Evolutionary conservation across 306 rosid genomes (phyloP).

Genomic region (Clitoria ternatea): DNA sequence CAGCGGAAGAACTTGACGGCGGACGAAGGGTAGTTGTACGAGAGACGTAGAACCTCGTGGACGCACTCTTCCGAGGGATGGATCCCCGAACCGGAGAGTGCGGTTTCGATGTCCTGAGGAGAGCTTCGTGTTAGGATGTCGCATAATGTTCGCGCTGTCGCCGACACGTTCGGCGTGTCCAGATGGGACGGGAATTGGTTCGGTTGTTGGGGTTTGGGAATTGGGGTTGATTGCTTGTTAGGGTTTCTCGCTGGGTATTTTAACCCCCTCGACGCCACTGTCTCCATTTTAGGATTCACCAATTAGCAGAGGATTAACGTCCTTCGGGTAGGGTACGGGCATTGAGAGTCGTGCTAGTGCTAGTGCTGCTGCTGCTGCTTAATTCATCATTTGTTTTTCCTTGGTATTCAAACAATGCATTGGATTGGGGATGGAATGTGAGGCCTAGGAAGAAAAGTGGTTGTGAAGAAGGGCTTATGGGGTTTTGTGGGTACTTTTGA

Average conservation of each 20-base stretch:
- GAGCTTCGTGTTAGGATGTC: constrained; percentile 51
- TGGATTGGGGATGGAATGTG: too few species aligned
- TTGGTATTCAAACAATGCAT: too few species aligned
- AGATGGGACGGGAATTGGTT: constrained; percentile 32
- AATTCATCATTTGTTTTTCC: too few species aligned
- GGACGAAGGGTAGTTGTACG: constrained; percentile 54
- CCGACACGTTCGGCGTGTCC: constrained; percentile 32
- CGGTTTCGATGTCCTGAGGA: constrained; percentile 40
- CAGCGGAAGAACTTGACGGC: constrained; percentile 74
- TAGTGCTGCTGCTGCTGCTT: too few species aligned
- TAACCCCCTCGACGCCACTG: constrained; percentile 20
- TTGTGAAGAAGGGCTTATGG: too few species aligned
- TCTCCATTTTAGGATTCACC: constrained; percentile 27
- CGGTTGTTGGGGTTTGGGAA: constrained; percentile 18
- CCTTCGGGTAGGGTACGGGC: not conserved
- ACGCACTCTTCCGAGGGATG: constrained; percentile 39
- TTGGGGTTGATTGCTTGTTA: constrained; percentile 11
- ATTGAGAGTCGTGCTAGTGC: too few species aligned
- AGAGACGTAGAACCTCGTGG: constrained; percentile 46
- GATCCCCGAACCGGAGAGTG: constrained; percentile 47
- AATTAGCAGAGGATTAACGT: too few species aligned
- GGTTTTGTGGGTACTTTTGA: too few species aligned
- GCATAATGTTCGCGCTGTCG: constrained; percentile 38
- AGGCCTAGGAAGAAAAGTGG: too few species aligned
- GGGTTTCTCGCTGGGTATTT: constrained; percentile 31